A percentile compares a stretch with the other conserved stretches of the same genome.
phyloP scores from a whole-genome alignment of 805 yeast species.

The Saccharomycopsis sp. region DNA sequence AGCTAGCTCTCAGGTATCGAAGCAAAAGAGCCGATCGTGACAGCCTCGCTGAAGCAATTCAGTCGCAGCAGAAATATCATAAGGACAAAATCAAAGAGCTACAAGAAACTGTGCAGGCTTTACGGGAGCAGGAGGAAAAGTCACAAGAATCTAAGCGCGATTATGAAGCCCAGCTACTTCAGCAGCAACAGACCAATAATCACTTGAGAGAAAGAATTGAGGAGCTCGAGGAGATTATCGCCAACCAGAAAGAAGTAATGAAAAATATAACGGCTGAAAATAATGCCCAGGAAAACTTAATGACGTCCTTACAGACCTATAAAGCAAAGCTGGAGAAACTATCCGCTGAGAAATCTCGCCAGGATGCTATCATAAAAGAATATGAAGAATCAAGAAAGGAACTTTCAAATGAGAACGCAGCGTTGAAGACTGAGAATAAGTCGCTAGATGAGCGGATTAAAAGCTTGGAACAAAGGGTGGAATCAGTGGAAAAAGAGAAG shows the following conservation, averaged over 20 bases:
- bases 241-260: not conserved
- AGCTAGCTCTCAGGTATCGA: constrained; percentile 14
- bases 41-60: not conserved
- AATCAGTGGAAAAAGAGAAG: not conserved
- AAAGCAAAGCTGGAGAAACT: not conserved
- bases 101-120: not conserved
- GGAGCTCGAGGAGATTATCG: not conserved
- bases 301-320: not conserved
- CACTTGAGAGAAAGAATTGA: not conserved
- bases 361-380: not conserved
- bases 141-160: not conserved
- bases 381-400: not conserved
- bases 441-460: not conserved
- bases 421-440: not conserved
- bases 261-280: not conserved
- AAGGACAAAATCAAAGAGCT: not conserved
- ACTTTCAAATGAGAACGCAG: not conserved
- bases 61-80: not conserved
- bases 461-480: not conserved
- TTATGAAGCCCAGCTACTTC: not conserved
- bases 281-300: not conserved
- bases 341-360: not conserved
- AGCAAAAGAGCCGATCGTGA: constrained; percentile 4
- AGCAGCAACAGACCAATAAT: not conserved
- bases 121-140: not conserved